Percentiles rank a stretch among this genome's conserved stretches.
Conservation (phyloP, 129 eudicot genomes). For the Ambrosia artemisiifolia region DNA sequence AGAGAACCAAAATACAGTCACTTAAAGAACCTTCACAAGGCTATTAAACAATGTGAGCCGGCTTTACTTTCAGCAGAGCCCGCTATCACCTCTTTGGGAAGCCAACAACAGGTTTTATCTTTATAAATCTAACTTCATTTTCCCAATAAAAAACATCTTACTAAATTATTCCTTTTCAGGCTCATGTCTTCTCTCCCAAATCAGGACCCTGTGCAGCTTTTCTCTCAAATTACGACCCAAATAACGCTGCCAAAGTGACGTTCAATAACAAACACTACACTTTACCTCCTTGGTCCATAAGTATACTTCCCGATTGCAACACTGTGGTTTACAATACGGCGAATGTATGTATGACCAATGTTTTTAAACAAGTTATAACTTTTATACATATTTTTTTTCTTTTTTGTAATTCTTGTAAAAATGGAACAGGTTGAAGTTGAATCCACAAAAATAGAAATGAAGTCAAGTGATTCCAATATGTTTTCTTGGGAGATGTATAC, state of each 20-base stretch:
- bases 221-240: conserved; percentile 71
- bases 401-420: not conserved
- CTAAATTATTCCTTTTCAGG: conserved; percentile 52
- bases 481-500: conserved; percentile 82
- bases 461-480: conserved; percentile 46
- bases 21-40: conserved; percentile 80
- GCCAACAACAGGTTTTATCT: conserved; percentile 68
- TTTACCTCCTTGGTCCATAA: conserved; percentile 95
- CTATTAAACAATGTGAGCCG: conserved; percentile 75
- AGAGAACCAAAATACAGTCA: conserved; percentile 90
- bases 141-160: not conserved
- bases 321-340: conserved; percentile 88
- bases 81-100: conserved; percentile 62
- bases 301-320: conserved; percentile 89
- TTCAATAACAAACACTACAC: conserved; percentile 78
- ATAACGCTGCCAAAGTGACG: conserved; percentile 62
- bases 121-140: conserved; percentile 9
- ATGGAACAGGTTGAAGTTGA: conserved; percentile 68
- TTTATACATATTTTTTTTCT: not conserved
- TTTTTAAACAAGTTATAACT: not conserved
- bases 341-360: conserved; percentile 47
- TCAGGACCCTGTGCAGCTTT: conserved; percentile 83
- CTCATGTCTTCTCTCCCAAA: conserved; percentile 67
- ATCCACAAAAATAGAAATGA: conserved; percentile 72
- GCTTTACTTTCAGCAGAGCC: conserved; percentile 78